phyloP scores from a whole-genome alignment of 2,329 filamentous ascomycete species.

The Apiospora koreana region DNA sequence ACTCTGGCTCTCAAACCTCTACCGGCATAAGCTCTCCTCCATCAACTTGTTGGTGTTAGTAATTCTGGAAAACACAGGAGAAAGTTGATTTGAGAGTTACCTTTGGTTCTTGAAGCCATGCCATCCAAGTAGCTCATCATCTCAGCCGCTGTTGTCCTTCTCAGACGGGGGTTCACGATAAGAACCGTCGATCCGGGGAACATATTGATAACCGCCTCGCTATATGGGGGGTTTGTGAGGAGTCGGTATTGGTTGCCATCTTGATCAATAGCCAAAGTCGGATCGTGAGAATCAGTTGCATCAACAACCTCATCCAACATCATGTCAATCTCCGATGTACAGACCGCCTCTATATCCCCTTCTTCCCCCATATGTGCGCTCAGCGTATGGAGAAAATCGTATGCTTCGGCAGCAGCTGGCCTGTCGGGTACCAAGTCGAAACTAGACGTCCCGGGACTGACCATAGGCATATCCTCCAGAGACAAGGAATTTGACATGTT shows the following conservation, averaged over 20 bases:
- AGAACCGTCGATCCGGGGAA: constrained; percentile 22
- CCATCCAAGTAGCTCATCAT: constrained; percentile 19
- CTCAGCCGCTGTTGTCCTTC: constrained; percentile 23
- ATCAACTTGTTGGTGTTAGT: neutral
- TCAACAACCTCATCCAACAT: constrained; percentile 7
- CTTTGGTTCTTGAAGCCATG: neutral
- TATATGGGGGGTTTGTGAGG: constrained; percentile 20
- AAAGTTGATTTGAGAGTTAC: neutral
- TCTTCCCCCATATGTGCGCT: constrained; percentile 4
- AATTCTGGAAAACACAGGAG: neutral
- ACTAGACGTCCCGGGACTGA: neutral
- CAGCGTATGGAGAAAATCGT: constrained; percentile 11
- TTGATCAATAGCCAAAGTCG: neutral
- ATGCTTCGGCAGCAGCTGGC: constrained; percentile 10
- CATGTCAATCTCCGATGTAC: neutral
- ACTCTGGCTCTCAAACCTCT: neutral
- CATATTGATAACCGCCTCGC: constrained; percentile 20
- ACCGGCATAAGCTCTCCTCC: neutral
- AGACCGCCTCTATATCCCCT: neutral
- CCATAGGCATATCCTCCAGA: neutral
- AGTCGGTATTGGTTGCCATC: constrained; percentile 14
- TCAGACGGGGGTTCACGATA: constrained; percentile 20
- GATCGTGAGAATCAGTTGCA: neutral
- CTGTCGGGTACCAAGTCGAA: neutral
- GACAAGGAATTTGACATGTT: neutral